A percentile compares a stretch with the other conserved stretches of the same genome.
phyloP scores from a whole-genome alignment of 805 yeast species.

The Saccharomycopsis olivae region DNA sequence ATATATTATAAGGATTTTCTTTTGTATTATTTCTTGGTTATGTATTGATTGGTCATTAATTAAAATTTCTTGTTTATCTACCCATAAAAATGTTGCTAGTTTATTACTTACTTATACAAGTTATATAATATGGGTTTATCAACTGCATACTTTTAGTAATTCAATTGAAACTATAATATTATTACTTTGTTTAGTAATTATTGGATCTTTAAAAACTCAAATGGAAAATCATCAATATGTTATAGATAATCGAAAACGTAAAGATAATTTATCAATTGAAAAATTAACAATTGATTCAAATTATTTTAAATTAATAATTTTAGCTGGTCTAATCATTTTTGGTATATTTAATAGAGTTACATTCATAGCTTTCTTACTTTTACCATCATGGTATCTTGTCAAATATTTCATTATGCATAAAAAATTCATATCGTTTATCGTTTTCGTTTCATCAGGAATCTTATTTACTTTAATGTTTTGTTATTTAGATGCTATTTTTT shows the following conservation, averaged over 20 bases:
- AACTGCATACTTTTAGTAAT: conserved; percentile 85
- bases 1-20: conserved; percentile 8
- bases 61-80: conserved; percentile 2
- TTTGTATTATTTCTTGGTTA: conserved; percentile 26
- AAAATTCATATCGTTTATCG: conserved; percentile 19
- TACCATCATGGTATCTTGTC: conserved; percentile 46
- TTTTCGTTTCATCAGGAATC: conserved; percentile 27
- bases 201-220: conserved; percentile 44
- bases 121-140: conserved; percentile 69
- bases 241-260: neutral
- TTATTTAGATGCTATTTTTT: conserved; percentile 39
- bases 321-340: conserved; percentile 43
- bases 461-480: conserved; percentile 32
- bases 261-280: neutral
- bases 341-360: conserved; percentile 85
- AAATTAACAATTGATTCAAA: conserved; percentile 23
- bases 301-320: conserved; percentile 24
- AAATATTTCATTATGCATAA: conserved; percentile 32
- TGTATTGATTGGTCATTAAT: conserved; percentile 21
- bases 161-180: conserved; percentile 52
- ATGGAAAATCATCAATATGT: conserved; percentile 6
- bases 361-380: conserved; percentile 59
- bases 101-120: conserved; percentile 41
- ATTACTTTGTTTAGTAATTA: conserved; percentile 49
- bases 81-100: conserved; percentile 21